A percentile compares a stretch with the other conserved stretches of the same genome.
Conservation (phyloP, 192 early-diverging fungal species). For the Coemansia umbellata region DNA sequence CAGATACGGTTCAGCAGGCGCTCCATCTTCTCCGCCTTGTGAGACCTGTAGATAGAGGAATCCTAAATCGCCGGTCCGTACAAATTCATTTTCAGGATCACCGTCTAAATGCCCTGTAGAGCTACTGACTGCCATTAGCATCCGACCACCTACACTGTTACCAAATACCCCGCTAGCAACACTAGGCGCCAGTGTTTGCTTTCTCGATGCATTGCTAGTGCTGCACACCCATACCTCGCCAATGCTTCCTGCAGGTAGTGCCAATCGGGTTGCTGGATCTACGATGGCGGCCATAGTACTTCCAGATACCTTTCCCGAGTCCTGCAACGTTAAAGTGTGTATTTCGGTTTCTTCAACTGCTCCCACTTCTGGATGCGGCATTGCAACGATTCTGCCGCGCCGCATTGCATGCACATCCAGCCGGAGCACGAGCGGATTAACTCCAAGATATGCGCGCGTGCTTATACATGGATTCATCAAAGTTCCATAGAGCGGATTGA, state of each 20-base stretch:
- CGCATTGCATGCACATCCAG: slow-evolving; percentile 65
- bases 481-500: slow-evolving; percentile 74
- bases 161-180: neutral
- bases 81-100: slow-evolving; percentile 58
- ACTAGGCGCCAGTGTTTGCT: slow-evolving; percentile 14
- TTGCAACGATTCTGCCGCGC: slow-evolving; percentile 58
- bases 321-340: slow-evolving; percentile 59
- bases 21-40: slow-evolving; percentile 39
- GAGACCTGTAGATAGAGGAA: slow-evolving; percentile 74
- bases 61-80: slow-evolving; percentile 78
- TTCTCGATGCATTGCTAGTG: slow-evolving; percentile 36
- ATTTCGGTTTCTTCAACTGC: slow-evolving; percentile 42
- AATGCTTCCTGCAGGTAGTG: slow-evolving; percentile 64
- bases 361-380: slow-evolving; percentile 26
- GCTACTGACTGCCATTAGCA: slow-evolving; percentile 13
- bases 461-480: slow-evolving; percentile 76
- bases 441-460: slow-evolving; percentile 74
- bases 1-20: slow-evolving; percentile 64
- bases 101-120: slow-evolving; percentile 52
- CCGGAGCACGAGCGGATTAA: slow-evolving; percentile 62
- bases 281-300: slow-evolving; percentile 83
- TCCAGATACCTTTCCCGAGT: slow-evolving; percentile 71
- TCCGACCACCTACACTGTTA: neutral
- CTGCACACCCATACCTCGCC: slow-evolving; percentile 86
- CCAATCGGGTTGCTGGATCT: slow-evolving; percentile 66